Conservation (phyloP, 805 yeast genomes). For the Starmerella davenportii region DNA sequence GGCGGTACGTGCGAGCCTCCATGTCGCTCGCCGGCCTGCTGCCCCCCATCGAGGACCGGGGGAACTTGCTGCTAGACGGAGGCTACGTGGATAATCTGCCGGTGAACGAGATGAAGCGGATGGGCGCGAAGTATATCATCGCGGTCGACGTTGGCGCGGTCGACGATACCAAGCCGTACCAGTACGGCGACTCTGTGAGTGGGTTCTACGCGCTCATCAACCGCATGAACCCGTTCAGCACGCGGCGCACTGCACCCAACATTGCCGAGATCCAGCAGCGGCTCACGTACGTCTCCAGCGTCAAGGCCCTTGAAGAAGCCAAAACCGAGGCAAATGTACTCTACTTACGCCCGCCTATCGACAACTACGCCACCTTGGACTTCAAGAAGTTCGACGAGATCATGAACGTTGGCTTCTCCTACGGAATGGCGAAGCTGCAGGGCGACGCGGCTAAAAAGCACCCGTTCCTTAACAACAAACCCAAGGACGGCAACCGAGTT, state of each 20-base stretch:
- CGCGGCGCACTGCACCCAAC: constrained; percentile 74
- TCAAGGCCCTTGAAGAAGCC: constrained; percentile 77
- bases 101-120: constrained; percentile 72
- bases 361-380: constrained; percentile 76
- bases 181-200: constrained; percentile 79
- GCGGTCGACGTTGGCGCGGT: constrained; percentile 94
- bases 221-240: constrained; percentile 77
- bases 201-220: constrained; percentile 83
- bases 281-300: constrained; percentile 86
- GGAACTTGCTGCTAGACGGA: constrained; percentile 87
- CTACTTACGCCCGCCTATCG: constrained; percentile 87
- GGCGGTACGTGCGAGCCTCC: constrained; percentile 90
- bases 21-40: constrained; percentile 90
- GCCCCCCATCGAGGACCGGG: constrained; percentile 71
- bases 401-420: constrained; percentile 57
- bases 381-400: constrained; percentile 86
- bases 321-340: constrained; percentile 69
- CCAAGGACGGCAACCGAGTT: background rate
- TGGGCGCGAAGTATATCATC: constrained; percentile 67
- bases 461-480: background rate
- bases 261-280: constrained; percentile 91
- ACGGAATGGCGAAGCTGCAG: constrained; percentile 28
- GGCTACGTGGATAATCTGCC: constrained; percentile 91
- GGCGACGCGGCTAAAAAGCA: background rate
- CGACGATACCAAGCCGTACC: constrained; percentile 79